phyloP scores from a whole-genome alignment of 1,139 yeast genomes.

The Nadsonia starkeyi-henricii region DNA sequence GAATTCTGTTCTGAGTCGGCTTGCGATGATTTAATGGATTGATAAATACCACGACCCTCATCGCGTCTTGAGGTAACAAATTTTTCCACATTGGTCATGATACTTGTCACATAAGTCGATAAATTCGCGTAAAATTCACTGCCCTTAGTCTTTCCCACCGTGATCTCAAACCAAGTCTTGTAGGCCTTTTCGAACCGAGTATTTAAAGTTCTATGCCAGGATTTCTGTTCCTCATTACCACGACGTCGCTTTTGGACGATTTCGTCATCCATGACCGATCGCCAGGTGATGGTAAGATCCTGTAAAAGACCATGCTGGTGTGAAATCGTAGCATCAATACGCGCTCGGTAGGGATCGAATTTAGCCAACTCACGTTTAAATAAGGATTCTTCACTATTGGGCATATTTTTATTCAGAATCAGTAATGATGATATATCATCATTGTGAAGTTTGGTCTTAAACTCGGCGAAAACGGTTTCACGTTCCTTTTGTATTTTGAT shows the following conservation, averaged over 20 bases:
- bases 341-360: constrained; percentile 52
- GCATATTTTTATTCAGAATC: constrained; percentile 48
- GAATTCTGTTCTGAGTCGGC: background rate
- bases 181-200: constrained; percentile 36
- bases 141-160: constrained; percentile 49
- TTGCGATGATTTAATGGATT: background rate
- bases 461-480: constrained; percentile 41
- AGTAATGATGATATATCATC: constrained; percentile 80
- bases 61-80: background rate
- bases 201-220: constrained; percentile 29
- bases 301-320: constrained; percentile 47
- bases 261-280: constrained; percentile 34
- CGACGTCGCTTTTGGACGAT: constrained; percentile 25
- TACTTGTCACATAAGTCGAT: constrained; percentile 25
- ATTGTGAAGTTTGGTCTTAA: constrained; percentile 56
- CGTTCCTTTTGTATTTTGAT: constrained; percentile 46
- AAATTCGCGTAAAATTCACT: constrained; percentile 47
- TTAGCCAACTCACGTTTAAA: constrained; percentile 68
- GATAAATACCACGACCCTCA: background rate
- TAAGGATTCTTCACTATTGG: constrained; percentile 42
- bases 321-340: constrained; percentile 53
- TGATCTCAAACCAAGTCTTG: constrained; percentile 43
- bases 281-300: constrained; percentile 47
- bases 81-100: background rate
- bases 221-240: constrained; percentile 26